Evolutionary conservation across 164 flowering plant species (phyloP), one percentile per base, ranked within the genome.

Genomic region (Umbellularia californica): DNA sequence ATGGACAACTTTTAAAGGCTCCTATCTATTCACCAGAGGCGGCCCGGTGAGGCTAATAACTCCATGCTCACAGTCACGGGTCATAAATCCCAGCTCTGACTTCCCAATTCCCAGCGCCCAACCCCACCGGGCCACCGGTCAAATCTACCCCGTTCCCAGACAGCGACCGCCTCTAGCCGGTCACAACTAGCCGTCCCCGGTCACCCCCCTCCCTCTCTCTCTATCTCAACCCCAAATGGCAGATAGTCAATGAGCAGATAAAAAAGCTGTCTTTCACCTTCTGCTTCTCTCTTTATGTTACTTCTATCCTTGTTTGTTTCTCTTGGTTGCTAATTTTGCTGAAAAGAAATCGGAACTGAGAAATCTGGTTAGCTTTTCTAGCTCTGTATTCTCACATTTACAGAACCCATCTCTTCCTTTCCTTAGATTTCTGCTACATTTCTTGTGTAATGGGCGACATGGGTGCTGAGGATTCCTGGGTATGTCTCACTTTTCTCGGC

Each of bases 391-490:
- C 58, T 4, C 58, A 52, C 19, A 13, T 17, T 52, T 19, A 52
- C 17, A 52, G 19, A 52, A 52, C 58, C 58, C 60, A 14, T 17
- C 60, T 17, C n/a, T 55, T 55, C 60, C n/a, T 20, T 55, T 55
- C n/a, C 60, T 52, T 52, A 52, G 19, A 52, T 52, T 14, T 52
- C 58, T 17, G 60, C 20, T 13, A 0, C 0, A 15, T 14, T 55
- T 20, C 20, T 41, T 41, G 2, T 7, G 47, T 9, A 41, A 41
- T 41, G 47, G 47, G 47, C 15, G 60, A 55, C 17, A 55, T 3
- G 60, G 60, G 60, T 55, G 60, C n/a, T 55, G 60, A 25, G 23
- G 67, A 41, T 64, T 73, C 27, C 58, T 25, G 50, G 60, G 41
- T n/a, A 6, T 23, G 58, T 28, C 2, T 69, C 13, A 22, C 58